phyloP scores from a whole-genome alignment of 2,329 filamentous ascomycete genomes.

The Verticillium tricorpus region DNA sequence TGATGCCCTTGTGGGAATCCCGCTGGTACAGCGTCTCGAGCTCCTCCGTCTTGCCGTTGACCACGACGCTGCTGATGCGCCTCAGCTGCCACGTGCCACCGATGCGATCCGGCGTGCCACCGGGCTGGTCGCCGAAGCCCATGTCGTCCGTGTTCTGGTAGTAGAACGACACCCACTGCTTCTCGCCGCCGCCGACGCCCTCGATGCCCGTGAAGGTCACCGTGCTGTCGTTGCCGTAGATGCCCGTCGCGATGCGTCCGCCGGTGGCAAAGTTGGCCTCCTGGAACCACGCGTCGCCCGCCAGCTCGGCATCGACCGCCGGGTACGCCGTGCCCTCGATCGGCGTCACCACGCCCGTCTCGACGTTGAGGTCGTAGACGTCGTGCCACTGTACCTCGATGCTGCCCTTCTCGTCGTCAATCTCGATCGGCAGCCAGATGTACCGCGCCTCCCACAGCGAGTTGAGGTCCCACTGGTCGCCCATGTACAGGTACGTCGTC shows the following conservation, averaged over 20 bases:
- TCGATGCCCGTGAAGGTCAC: slow-evolving; percentile 39
- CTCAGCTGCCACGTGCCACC: slow-evolving; percentile 55
- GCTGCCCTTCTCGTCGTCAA: slow-evolving; percentile 44
- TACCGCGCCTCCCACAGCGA: slow-evolving; percentile 51
- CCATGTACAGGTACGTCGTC: slow-evolving; percentile 45
- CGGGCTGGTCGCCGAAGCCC: slow-evolving; percentile 52
- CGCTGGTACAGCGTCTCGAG: slow-evolving; percentile 47
- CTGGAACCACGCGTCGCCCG: slow-evolving; percentile 42
- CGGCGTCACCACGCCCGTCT: slow-evolving; percentile 41
- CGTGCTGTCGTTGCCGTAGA: slow-evolving; percentile 48
- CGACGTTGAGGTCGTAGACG: slow-evolving; percentile 46
- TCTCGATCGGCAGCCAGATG: slow-evolving; percentile 49
- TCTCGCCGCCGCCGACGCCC: slow-evolving; percentile 38
- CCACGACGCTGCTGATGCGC: slow-evolving; percentile 54
- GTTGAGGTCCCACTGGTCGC: slow-evolving; percentile 46
- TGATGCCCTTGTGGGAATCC: slow-evolving; percentile 51
- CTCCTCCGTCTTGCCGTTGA: slow-evolving; percentile 39
- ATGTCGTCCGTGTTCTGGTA: slow-evolving; percentile 57
- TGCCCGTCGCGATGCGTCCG: slow-evolving; percentile 42
- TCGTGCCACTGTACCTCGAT: slow-evolving; percentile 48
- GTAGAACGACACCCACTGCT: slow-evolving; percentile 52
- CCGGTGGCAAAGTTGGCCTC: slow-evolving; percentile 46
- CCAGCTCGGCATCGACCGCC: slow-evolving; percentile 34
- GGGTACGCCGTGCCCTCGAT: slow-evolving; percentile 44
- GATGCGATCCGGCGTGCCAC: slow-evolving; percentile 54